Conservation (phyloP, 106 monocot genomes). For the Phalaenopsis aphrodite region DNA sequence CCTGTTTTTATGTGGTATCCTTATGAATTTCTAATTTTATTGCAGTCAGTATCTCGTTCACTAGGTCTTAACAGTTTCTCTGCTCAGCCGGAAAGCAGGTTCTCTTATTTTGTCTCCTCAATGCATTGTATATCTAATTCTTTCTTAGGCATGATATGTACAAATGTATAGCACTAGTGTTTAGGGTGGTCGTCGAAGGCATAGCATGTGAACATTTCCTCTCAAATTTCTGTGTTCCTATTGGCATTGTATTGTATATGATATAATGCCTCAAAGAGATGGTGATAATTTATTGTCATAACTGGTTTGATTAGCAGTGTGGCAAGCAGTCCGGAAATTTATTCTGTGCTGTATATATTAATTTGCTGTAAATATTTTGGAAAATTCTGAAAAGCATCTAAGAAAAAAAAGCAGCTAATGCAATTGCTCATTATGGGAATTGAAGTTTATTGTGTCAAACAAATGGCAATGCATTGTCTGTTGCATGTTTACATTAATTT, state of each 20-base stretch:
- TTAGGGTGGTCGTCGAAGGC: no score
- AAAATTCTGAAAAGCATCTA: background rate
- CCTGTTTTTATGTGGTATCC: background rate
- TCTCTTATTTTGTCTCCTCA: constrained; percentile 3
- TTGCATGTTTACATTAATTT: background rate
- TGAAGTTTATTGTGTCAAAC: background rate
- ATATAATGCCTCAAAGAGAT: background rate
- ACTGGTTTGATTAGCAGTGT: background rate
- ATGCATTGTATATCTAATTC: background rate
- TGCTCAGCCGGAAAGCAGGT: constrained; percentile 72
- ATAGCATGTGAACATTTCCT: background rate
- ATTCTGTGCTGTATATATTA: constrained; percentile 2
- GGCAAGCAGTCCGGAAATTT: background rate
- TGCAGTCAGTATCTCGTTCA: constrained; percentile 68
- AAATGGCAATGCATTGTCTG: background rate
- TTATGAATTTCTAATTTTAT: constrained; percentile 1
- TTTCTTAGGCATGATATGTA: background rate
- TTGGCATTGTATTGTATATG: background rate
- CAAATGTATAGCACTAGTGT: background rate
- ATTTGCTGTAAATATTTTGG: background rate
- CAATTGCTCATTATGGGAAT: constrained; percentile 1
- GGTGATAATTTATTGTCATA: constrained; percentile 1
- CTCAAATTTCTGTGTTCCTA: background rate
- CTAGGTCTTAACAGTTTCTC: constrained; percentile 73
- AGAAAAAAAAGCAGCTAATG: background rate